Evolutionary conservation across 2,329 filamentous ascomycete genomes (phyloP), one percentile per base, ranked within the genome.

Genomic region (Bipolaris oryzae): DNA sequence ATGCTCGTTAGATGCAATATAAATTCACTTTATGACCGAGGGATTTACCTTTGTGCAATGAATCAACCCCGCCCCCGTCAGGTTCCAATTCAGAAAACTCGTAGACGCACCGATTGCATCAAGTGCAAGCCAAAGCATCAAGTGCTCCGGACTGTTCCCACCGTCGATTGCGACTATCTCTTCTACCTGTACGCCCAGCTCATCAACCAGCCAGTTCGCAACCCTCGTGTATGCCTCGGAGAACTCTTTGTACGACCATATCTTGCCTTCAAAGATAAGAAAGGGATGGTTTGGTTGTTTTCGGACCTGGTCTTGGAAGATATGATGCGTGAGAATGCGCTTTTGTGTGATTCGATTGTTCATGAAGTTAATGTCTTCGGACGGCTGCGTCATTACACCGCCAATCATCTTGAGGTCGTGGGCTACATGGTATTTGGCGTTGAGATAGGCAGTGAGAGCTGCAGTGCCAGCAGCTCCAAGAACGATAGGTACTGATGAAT

Each of bases 1-100:
- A 83, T 7, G 3, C 35, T 77, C 74, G 70, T 89, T 83, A 11
- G 82, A 81, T 15, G n/a, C 3, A 16, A 5, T 9, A 1, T 3
- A 3, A 1, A 13, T 7, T 1, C n/a, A 16, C 2, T 13, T 5
- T 15, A 33, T 33, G 16, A 33, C 5, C 2, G 25, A 45, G 74
- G 71, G 82, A 53, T 60, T 28, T 46, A 73, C 72, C 61, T 71
- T 69, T 11, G 70, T 64, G 39, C 74, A 77, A 58, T 77, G 74
- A 0, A 76, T 55, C 53, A 77, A 59, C 6, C 71, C 68, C 7
- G 65, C 53, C 1, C 73, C 72, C 5, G 72, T 76, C 53, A 77
- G 47, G 47, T 76, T 76, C 60, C 71, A 75, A 41, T 77, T 77
- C 25, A 77, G 58, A 44, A 74, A 76, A 49, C 68, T 71, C 4